phyloP scores from a whole-genome alignment of 2,329 filamentous ascomycete species.

The Cladophialophora yegresii region DNA sequence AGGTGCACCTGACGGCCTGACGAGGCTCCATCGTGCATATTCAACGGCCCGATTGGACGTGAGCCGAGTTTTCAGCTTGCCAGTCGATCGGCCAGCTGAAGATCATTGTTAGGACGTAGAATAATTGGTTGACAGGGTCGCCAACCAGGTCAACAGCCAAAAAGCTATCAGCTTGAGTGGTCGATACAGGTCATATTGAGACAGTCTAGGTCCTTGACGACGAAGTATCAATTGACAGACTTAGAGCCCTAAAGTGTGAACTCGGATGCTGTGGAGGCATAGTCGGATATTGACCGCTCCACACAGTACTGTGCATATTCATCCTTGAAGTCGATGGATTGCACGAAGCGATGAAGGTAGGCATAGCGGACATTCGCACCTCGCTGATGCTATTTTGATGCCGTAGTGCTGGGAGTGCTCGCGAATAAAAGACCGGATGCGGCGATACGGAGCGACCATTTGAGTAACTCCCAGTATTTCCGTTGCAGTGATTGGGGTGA shows the following conservation, averaged over 20 bases:
- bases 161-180: background rate
- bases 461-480: background rate
- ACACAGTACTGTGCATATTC: background rate
- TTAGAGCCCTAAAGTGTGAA: background rate
- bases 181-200: background rate
- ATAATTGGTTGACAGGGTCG: constrained; percentile 12
- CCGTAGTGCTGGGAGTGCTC: background rate
- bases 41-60: constrained; percentile 18
- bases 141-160: constrained; percentile 3
- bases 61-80: constrained; percentile 21
- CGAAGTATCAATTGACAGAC: constrained; percentile 2
- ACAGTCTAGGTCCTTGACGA: background rate
- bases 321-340: background rate
- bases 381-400: constrained; percentile 15
- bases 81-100: background rate
- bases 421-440: background rate
- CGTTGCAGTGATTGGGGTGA: background rate
- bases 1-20: constrained; percentile 1
- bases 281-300: background rate
- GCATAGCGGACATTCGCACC: background rate
- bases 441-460: constrained; percentile 3
- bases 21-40: constrained; percentile 29
- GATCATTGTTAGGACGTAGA: background rate
- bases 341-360: background rate
- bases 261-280: background rate